phyloP scores from a whole-genome alignment of 2,329 filamentous ascomycete species.

The Lachnellula occidentalis region DNA sequence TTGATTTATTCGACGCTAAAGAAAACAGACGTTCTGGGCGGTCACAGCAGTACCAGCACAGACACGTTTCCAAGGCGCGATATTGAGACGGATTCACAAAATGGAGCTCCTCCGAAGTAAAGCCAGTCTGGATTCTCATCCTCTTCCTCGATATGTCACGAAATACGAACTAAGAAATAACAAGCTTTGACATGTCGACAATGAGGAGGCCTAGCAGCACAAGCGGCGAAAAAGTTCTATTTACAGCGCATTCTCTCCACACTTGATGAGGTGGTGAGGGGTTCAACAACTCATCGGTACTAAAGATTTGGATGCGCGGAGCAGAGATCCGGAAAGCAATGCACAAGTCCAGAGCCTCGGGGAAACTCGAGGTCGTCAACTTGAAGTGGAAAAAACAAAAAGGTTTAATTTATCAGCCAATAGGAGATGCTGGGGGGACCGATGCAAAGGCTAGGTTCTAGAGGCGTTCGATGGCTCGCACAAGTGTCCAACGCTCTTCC shows the following conservation, averaged over 20 bases:
- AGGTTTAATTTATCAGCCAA: constrained; percentile 5
- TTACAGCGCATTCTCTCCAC: neutral
- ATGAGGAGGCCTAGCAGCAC: neutral
- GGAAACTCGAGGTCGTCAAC: constrained; percentile 3
- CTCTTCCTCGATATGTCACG: neutral
- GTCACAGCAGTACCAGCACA: constrained; percentile 4
- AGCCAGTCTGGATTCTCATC: constrained; percentile 1
- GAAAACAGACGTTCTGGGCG: neutral
- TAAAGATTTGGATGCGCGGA: neutral
- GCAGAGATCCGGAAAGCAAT: neutral
- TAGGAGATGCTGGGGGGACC: constrained; percentile 4
- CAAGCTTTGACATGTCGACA: neutral
- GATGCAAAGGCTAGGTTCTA: neutral
- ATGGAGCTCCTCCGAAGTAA: constrained; percentile 9
- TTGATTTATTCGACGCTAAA: neutral
- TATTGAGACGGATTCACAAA: constrained; percentile 12
- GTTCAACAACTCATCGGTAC: neutral
- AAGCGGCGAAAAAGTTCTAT: constrained; percentile 3
- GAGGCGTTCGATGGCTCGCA: constrained; percentile 5
- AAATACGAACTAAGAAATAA: neutral
- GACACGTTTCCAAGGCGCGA: constrained; percentile 8
- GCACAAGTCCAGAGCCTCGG: neutral
- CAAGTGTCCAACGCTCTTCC: constrained; percentile 7
- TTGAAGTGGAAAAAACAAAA: neutral
- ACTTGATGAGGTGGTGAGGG: neutral